A percentile compares a stretch with the other conserved stretches of the same genome.
These are phyloP conservation scores for Omphalotus guepiniiformis DNA, from an alignment of 768 basidiomycete species.

Conservation along the genomic window DNA sequence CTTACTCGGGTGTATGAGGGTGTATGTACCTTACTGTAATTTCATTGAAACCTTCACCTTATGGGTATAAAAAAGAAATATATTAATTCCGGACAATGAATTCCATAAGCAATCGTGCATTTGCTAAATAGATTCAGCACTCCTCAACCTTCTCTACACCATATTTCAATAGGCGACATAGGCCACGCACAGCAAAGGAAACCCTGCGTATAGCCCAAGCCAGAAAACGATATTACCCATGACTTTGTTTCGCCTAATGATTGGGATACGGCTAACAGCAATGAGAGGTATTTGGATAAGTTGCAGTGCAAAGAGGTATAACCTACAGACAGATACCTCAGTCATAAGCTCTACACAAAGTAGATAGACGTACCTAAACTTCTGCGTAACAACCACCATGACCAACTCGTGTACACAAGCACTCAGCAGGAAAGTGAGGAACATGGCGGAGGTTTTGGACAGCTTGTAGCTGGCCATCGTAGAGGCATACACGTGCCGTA, in stretches of 20 bases:
- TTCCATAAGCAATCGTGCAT: conserved; percentile 10
- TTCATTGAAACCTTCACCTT: too few species aligned
- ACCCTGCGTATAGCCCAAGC: conserved; percentile 87
- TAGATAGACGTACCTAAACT: conserved; percentile 80
- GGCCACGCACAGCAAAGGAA: conserved; percentile 87
- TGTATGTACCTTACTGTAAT: too few species aligned
- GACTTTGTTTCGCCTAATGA: conserved; percentile 75
- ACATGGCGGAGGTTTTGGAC: conserved; percentile 78
- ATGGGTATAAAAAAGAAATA: too few species aligned
- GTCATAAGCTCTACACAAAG: conserved; percentile 5
- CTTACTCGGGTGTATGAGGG: too few species aligned
- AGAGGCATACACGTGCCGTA: conserved; percentile 93
- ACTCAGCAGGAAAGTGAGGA: conserved; percentile 88
- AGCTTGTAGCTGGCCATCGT: conserved; percentile 74
- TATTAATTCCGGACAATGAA: too few species aligned
- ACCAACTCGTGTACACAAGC: conserved; percentile 92
- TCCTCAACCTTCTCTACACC: not conserved
- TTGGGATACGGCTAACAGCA: conserved; percentile 67
- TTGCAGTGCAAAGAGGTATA: conserved; percentile 32
- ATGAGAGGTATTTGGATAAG: conserved; percentile 93
- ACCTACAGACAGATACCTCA: conserved; percentile 44
- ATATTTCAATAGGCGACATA: conserved; percentile 49
- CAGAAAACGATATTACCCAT: conserved; percentile 89
- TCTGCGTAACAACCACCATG: conserved; percentile 93
- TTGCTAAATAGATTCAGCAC: conserved; percentile 1